These are phyloP conservation scores for Neurospora sp. DNA, from an alignment of 495 filamentous ascomycete species.

Conservation along the genomic window DNA sequence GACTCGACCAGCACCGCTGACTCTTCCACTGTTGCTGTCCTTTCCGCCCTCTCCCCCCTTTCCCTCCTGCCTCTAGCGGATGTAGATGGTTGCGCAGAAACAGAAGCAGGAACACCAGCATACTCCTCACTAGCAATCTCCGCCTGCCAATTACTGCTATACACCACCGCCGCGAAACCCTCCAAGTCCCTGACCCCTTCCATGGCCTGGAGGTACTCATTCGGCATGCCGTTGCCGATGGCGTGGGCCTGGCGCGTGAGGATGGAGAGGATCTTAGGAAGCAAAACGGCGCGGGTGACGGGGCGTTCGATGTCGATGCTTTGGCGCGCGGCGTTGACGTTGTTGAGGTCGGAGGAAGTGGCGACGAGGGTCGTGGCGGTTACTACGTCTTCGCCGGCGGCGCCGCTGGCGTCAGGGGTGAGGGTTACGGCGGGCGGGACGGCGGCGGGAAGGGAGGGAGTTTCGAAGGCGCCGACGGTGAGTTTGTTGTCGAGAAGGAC, in stretches of 20 bases:
- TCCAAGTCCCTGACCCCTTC: conserved; percentile 80
- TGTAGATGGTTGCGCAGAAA: no score
- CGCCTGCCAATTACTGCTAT: conserved; percentile 75
- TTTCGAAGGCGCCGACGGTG: conserved; percentile 63
- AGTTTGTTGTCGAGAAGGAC: conserved; percentile 71
- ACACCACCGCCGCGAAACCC: conserved; percentile 88
- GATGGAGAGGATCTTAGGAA: conserved; percentile 81
- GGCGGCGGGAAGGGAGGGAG: conserved; percentile 34
- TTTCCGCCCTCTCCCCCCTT: background rate
- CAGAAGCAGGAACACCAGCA: conserved; percentile 1
- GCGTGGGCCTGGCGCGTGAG: conserved; percentile 79
- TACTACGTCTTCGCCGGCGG: background rate
- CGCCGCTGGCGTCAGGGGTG: background rate
- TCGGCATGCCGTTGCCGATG: conserved; percentile 75
- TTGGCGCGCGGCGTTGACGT: background rate
- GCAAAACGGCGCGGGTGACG: conserved; percentile 54
- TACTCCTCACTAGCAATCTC: conserved; percentile 46
- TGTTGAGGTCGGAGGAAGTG: background rate
- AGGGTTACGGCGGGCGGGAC: background rate
- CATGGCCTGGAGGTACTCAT: conserved; percentile 80
- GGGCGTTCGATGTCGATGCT: conserved; percentile 25
- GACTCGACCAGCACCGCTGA: background rate
- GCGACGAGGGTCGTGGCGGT: background rate
- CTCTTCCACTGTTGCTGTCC: background rate
- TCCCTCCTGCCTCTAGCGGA: background rate